Conservation (phyloP, 2,329 filamentous ascomycete genomes). For the Chrysosporium keratinophilum region DNA sequence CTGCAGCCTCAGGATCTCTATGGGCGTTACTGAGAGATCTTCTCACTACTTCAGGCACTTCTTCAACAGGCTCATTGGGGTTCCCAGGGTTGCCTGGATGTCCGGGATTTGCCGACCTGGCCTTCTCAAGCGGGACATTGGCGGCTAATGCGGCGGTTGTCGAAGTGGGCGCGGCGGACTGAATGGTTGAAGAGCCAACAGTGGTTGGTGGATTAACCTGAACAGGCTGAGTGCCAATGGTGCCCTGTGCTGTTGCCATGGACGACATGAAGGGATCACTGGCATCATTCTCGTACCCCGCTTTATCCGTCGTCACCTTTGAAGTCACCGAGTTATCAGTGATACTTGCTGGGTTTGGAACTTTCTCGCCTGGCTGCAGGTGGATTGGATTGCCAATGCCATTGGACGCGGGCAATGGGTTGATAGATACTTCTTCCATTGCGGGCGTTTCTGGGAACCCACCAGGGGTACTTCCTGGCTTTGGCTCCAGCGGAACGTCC, state of each 20-base stretch:
- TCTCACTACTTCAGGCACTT: slow-evolving; percentile 36
- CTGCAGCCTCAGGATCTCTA: slow-evolving; percentile 58
- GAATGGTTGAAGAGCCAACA: slow-evolving; percentile 30
- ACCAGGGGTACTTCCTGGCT: slow-evolving; percentile 44
- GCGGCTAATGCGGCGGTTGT: slow-evolving; percentile 39
- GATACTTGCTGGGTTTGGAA: slow-evolving; percentile 57
- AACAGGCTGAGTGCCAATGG: slow-evolving; percentile 30
- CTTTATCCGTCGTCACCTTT: slow-evolving; percentile 59
- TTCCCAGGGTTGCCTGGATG: slow-evolving; percentile 21
- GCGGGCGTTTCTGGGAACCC: slow-evolving; percentile 63
- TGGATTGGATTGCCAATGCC: slow-evolving; percentile 66
- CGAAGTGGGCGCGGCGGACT: slow-evolving; percentile 41
- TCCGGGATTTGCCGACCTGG: slow-evolving; percentile 28
- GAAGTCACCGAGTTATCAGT: slow-evolving; percentile 61
- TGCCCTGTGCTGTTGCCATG: slow-evolving; percentile 35
- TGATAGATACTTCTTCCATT: slow-evolving; percentile 39
- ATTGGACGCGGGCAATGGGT: slow-evolving; percentile 49
- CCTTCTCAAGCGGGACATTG: slow-evolving; percentile 34
- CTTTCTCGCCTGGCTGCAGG: slow-evolving; percentile 67
- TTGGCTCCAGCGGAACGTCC: slow-evolving; percentile 51
- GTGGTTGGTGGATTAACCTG: slow-evolving; percentile 41
- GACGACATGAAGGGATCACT: slow-evolving; percentile 39
- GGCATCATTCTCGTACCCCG: slow-evolving; percentile 72
- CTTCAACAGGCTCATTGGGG: slow-evolving; percentile 31
- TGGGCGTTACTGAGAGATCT: slow-evolving; percentile 43